Evolutionary conservation across 768 basidiomycete species (phyloP), one percentile per base, ranked within the genome.

Genomic region (Tylopilus rubrobrunneus): DNA sequence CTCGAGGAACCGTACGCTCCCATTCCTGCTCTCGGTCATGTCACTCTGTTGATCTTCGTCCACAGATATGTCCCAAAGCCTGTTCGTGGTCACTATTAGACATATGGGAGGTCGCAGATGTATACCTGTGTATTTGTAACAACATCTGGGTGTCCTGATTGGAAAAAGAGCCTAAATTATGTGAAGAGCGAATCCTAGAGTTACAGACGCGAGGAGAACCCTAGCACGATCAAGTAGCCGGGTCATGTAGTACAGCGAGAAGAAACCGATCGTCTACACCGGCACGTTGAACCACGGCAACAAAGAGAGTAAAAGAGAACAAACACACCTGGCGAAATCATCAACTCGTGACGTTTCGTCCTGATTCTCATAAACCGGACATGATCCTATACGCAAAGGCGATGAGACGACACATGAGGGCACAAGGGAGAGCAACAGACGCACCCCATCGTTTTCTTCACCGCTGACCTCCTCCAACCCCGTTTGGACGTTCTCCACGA

Each of bases 281-380:
- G 40, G 1, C 21, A 1, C 9, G 8, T 21, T 41, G 12, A 21
- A 41, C 21, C 19, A 12, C 40, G 40, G 21, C 40, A 15, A 15
- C 12, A 34, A 15, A 15, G 14, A 34, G 40, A 41, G n/a, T n/a
- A n/a, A 39, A 19, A 36, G 29, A 41, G n/a, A 2, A 34, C 15
- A 42, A 47, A 73, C 86, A 28, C 49, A 92, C 94, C 89, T 52
- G 94, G 94, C 3, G 94, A 91, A 56, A 97, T 93, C 87, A 97
- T 89, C 53, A 97, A 76, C 65, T 96, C 94, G 68, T 97, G 94
- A 48, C 88, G 80, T 66, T 83, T 90, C 54, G 94, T 96, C 46
- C 94, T 82, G 72, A 96, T 92, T 53, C 93, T 76, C 82, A 97
- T 84, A 63, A 96, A 91, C 55, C 83, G 81, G 43, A 96, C 78